Evolutionary conservation across 2,329 filamentous ascomycete genomes (phyloP).

Genomic region (Cercospora brassicicola): DNA sequence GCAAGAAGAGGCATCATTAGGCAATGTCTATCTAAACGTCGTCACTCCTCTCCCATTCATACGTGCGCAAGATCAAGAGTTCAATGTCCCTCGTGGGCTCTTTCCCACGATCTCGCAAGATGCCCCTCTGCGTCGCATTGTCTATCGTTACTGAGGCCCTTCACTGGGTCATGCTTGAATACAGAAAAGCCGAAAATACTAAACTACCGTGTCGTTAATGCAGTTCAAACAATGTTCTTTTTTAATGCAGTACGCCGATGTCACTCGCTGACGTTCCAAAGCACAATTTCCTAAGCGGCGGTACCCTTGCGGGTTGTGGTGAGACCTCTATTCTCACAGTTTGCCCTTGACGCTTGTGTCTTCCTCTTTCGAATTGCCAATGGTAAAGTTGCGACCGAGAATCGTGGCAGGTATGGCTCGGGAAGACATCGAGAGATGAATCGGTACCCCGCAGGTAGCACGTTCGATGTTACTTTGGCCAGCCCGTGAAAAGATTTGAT

Average conservation of each 20-base stretch:
- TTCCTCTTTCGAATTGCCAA: conserved; percentile 5
- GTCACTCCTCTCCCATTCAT: neutral
- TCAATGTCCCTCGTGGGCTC: neutral
- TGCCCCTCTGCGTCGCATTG: neutral
- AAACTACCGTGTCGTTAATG: conserved; percentile 11
- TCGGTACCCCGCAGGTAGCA: neutral
- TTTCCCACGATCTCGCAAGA: neutral
- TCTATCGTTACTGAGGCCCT: neutral
- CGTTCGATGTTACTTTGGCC: neutral
- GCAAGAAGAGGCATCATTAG: conserved; percentile 3
- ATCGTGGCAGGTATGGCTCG: neutral
- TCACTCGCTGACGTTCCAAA: neutral
- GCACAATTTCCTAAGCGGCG: neutral
- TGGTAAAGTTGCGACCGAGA: neutral
- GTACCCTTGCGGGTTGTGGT: conserved; percentile 14
- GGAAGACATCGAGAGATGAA: neutral
- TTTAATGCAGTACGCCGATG: conserved; percentile 13
- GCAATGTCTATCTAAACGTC: neutral
- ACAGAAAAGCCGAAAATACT: conserved; percentile 14
- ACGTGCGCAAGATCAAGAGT: neutral
- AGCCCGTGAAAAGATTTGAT: neutral
- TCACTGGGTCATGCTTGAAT: neutral
- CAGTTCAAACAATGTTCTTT: neutral
- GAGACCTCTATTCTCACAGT: conserved; percentile 1
- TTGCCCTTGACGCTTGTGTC: conserved; percentile 5